Conservation (phyloP, 176 grass and related monocot genomes). For the Musa troglodytarum region DNA sequence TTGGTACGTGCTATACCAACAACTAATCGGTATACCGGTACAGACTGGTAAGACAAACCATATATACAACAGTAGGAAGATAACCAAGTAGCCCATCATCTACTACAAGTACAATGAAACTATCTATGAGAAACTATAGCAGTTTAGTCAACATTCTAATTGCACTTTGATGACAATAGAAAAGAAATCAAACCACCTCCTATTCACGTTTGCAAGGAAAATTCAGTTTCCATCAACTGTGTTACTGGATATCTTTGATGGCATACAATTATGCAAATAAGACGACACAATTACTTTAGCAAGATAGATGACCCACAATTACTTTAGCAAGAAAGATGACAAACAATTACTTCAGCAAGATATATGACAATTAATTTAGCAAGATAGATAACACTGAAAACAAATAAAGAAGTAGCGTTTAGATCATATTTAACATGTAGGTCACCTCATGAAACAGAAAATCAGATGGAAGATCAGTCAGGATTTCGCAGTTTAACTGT, state of each 20-base stretch:
- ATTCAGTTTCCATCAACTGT: too few relatives aligned
- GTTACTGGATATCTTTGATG: too few relatives aligned
- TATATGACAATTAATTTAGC: not conserved
- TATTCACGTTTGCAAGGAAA: too few relatives aligned
- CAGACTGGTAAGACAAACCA: too few relatives aligned
- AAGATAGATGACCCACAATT: not conserved
- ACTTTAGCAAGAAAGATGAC: too few relatives aligned
- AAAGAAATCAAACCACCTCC: too few relatives aligned
- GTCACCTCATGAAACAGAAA: constrained; percentile 20
- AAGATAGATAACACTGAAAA: not conserved
- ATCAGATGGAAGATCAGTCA: constrained; percentile 9
- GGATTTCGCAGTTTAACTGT: constrained; percentile 41
- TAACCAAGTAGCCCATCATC: not conserved
- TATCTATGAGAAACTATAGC: not conserved
- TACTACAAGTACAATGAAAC: not conserved
- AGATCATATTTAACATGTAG: not conserved
- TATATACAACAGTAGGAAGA: not conserved
- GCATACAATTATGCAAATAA: too few relatives aligned
- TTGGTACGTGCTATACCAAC: too few relatives aligned
- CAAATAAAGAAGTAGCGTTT: not conserved
- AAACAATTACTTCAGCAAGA: too few relatives aligned
- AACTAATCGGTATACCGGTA: too few relatives aligned
- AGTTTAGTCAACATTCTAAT: not conserved
- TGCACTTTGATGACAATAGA: too few relatives aligned
- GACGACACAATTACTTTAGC: too few relatives aligned